These are phyloP conservation scores for Echeveria elegans DNA, from an alignment of 164 flowering plant genomes.

Conservation along the genomic window DNA sequence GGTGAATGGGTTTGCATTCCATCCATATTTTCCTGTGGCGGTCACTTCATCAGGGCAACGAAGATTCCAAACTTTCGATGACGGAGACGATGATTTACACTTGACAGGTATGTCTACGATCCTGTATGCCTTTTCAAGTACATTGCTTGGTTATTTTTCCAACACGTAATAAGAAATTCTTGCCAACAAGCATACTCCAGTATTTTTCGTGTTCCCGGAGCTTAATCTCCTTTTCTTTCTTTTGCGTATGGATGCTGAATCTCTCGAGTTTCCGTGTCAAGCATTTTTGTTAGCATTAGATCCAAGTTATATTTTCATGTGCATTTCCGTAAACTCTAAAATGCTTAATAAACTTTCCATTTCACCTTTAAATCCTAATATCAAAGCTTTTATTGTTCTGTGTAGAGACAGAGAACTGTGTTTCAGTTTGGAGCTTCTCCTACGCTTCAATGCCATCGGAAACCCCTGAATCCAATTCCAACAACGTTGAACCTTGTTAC, in stretches of 20 bases:
- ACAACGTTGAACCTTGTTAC: conserved; percentile 17
- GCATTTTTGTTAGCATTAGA: not conserved
- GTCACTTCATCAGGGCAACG: conserved; percentile 90
- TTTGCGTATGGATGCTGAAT: not conserved
- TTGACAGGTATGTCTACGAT: conserved; percentile 35
- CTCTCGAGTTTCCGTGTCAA: not conserved
- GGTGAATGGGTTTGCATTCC: conserved; percentile 82
- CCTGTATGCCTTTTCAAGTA: not conserved
- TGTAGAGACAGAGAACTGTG: not conserved
- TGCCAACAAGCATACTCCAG: not conserved
- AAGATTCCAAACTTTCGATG: conserved; percentile 49
- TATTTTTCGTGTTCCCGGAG: no score
- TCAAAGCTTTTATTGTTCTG: not conserved
- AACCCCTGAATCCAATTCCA: conserved; percentile 7
- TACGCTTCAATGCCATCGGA: conserved; percentile 18
- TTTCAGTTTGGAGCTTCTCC: conserved; percentile 25
- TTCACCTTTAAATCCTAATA: not conserved
- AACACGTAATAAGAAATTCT: not conserved
- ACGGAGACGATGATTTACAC: conserved; percentile 27
- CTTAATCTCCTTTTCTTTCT: no score
- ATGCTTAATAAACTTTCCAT: not conserved
- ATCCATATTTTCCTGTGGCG: conserved; percentile 76
- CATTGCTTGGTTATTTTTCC: not conserved
- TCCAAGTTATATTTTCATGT: not conserved
- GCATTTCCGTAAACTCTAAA: not conserved